phyloP scores from a whole-genome alignment of 352 stramenopile genomes.

The Phytophthora nicotianae region DNA sequence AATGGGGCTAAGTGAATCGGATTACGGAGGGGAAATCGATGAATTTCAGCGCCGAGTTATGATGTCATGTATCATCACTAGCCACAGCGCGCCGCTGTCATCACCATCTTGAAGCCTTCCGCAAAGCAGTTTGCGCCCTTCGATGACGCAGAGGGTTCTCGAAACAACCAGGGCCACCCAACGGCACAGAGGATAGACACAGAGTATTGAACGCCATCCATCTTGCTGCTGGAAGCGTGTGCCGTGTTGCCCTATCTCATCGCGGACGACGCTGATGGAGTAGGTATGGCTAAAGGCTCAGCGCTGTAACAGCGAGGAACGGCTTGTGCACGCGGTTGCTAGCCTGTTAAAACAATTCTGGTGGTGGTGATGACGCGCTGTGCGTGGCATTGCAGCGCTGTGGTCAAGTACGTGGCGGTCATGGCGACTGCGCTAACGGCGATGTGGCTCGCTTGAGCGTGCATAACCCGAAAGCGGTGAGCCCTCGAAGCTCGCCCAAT shows the following conservation, averaged over 20 bases:
- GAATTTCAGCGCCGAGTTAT: slow-evolving; percentile 32
- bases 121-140: slow-evolving; percentile 5
- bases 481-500: neutral
- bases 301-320: neutral
- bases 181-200: slow-evolving; percentile 1
- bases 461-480: no score
- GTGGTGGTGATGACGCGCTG: slow-evolving; percentile 24
- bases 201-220: slow-evolving; percentile 21
- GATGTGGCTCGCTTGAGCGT: no score
- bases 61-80: slow-evolving; percentile 32
- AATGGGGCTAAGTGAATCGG: slow-evolving; percentile 22
- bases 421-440: neutral
- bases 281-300: neutral
- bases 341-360: slow-evolving; percentile 15
- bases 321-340: neutral
- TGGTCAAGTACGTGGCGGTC: slow-evolving; percentile 12
- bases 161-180: slow-evolving; percentile 26
- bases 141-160: slow-evolving; percentile 32
- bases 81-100: slow-evolving; percentile 17
- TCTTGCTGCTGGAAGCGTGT: slow-evolving; percentile 2
- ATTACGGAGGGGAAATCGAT: slow-evolving; percentile 24
- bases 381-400: slow-evolving; percentile 22
- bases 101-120: slow-evolving; percentile 10
- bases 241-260: neutral
- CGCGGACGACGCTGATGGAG: no score